Conservation (phyloP, 192 early-diverging fungal genomes). For the Linderina pennispora region DNA sequence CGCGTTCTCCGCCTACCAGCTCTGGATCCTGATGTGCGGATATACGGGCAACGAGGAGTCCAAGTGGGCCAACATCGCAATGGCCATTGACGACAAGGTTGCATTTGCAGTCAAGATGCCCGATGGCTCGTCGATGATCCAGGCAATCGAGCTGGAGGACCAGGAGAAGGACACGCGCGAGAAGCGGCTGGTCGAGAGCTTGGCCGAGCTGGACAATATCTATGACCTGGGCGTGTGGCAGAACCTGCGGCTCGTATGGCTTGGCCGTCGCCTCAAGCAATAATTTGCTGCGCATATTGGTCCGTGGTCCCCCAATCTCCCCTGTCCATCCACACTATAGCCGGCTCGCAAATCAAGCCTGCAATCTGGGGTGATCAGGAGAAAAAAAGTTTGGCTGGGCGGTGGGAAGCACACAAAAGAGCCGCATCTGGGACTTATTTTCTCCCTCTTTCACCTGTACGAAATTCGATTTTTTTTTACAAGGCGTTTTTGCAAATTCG, state of each 20-base stretch:
- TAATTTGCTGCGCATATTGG: no score
- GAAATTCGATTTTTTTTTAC: neutral
- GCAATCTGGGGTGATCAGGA: no score
- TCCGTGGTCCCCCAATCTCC: no score
- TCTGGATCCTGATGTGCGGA: conserved; percentile 37
- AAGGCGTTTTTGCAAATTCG: neutral
- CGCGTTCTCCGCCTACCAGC: conserved; percentile 31
- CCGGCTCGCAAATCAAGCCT: no score
- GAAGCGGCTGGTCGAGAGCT: conserved; percentile 12
- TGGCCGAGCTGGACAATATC: conserved; percentile 32
- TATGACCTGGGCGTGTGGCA: conserved; percentile 37
- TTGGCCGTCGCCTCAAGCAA: no score
- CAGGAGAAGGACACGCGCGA: conserved; percentile 20
- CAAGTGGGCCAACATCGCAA: conserved; percentile 40
- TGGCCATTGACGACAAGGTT: conserved; percentile 34
- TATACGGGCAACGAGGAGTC: conserved; percentile 44
- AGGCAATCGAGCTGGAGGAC: conserved; percentile 38
- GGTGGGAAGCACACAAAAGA: no score
- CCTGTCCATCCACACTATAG: no score
- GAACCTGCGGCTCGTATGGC: conserved; percentile 27
- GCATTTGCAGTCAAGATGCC: conserved; percentile 20
- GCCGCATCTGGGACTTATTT: neutral
- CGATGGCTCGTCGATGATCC: conserved; percentile 1
- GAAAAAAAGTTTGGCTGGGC: no score
- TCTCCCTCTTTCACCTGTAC: neutral